Evolutionary conservation across 768 basidiomycete species (phyloP).

Genomic region (Tricholomella constricta): DNA sequence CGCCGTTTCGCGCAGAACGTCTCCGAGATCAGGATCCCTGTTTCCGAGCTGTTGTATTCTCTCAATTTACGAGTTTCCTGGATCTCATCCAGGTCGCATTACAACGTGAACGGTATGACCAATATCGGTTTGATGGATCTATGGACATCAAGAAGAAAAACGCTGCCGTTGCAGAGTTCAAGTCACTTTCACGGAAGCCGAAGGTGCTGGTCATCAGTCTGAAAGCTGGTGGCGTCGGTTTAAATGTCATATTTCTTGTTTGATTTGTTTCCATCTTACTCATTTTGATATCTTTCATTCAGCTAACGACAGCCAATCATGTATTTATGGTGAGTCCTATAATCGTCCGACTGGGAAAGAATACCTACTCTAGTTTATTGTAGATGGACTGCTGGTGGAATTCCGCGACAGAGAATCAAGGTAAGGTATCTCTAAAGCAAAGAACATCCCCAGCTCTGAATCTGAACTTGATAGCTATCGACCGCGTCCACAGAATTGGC

Average conservation of each 20-base stretch:
- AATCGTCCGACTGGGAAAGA: neutral
- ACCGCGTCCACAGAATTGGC: constrained; percentile 83
- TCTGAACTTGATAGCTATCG: constrained; percentile 56
- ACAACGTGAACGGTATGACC: constrained; percentile 66
- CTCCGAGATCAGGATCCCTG: constrained; percentile 70
- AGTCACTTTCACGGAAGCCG: constrained; percentile 62
- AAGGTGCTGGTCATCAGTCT: constrained; percentile 78
- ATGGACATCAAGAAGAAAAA: constrained; percentile 86
- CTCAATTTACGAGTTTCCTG: constrained; percentile 87
- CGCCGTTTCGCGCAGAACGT: constrained; percentile 42
- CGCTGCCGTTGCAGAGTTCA: constrained; percentile 78
- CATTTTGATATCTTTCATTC: constrained; percentile 5
- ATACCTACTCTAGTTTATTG: constrained; percentile 7
- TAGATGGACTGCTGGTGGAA: constrained; percentile 97
- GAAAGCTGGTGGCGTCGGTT: constrained; percentile 91
- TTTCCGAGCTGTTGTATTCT: constrained; percentile 87
- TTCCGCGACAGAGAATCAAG: constrained; percentile 80
- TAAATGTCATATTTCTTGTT: constrained; percentile 58
- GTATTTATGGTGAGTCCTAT: constrained; percentile 72
- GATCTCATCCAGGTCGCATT: constrained; percentile 77
- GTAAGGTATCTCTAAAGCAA: constrained; percentile 29
- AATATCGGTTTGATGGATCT: constrained; percentile 87
- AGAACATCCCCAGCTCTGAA: neutral
- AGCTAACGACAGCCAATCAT: constrained; percentile 81
- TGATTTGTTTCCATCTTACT: neutral